Base-by-base conservation (phyloP, 2,329 filamentous ascomycete genomes). In the Aspergillus pseudoglaucus region DNA sequence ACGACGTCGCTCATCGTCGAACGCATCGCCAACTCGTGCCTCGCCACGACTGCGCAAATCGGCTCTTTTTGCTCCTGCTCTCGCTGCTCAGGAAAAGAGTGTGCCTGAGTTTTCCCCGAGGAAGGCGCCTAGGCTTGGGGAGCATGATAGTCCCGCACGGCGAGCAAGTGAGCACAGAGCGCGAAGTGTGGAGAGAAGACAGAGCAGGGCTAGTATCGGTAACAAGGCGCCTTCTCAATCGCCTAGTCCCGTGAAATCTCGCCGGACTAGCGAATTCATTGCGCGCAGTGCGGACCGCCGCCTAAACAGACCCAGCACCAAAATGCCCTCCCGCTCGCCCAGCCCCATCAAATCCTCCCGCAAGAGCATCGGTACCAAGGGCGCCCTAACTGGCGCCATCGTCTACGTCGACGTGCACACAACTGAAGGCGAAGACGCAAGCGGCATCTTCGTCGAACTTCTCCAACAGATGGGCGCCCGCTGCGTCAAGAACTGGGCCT, bases 321-420 rank as follows among this genome's bases (percentile, higher is more conserved):
- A 39, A 3, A 2, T 20, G 2, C 37, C 17, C 4, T 47, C 54
- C 4, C 49, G 55, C 12, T 51, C 57, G 10, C 49, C 58, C 9
- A 64, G 59, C 25, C 60, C 63, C 15, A 45, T 49, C 2, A 69
- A 65, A 39, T 57, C 61, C 10, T 57, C 65, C 35, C 59, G 57
- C 6, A 59, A 56, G 18, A 60, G 56, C 25, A 49, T 52, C 2
- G 48, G 58, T 7, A 54, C 59, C 18, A 51, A 62, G 20, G 59
- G 62, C 10, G 62, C 87, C 3, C 75, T 91, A 3, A 76, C 78
- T 17, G 89, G 88, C 1, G 86, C 83, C 14, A 80, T 89, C 3
- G 86, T 93, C 4, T 89, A 84, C 61, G 87, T 93, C 2, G 89
- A 95, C 64, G 88, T 94, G 2, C 82, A 88, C 62, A 90, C 87